Conservation (phyloP, 2,329 filamentous ascomycete species). For the Aspergillus hiratsukae region DNA sequence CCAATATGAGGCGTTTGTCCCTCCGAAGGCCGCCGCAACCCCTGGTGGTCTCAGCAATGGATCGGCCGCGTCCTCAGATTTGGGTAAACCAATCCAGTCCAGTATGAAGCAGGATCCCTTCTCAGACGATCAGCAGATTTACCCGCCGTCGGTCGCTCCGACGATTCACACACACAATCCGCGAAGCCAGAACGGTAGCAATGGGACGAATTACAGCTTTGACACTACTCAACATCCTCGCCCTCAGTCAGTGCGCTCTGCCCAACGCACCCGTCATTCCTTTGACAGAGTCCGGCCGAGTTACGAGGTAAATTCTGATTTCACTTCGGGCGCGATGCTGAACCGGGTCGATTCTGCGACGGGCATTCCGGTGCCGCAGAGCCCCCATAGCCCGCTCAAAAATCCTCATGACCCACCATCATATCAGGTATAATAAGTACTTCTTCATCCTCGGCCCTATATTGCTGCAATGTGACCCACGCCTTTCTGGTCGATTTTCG, state of each 20-base stretch:
- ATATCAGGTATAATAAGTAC: conserved; percentile 26
- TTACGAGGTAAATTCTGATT: conserved; percentile 84
- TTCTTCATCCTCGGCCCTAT: conserved; percentile 23
- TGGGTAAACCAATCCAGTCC: conserved; percentile 48
- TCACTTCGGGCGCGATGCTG: conserved; percentile 83
- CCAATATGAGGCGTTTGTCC: conserved; percentile 48
- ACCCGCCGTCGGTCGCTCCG: conserved; percentile 79
- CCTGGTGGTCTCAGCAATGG: conserved; percentile 36
- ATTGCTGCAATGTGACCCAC: conserved; percentile 24
- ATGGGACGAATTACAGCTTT: conserved; percentile 75
- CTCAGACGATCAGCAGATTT: conserved; percentile 86
- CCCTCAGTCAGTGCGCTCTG: conserved; percentile 66
- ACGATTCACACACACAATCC: conserved; percentile 76
- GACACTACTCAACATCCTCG: conserved; percentile 48
- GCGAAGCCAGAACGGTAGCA: conserved; percentile 83
- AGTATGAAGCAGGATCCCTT: conserved; percentile 59
- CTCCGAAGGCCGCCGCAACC: conserved; percentile 42
- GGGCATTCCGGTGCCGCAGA: conserved; percentile 23
- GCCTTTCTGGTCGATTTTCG: conserved; percentile 19
- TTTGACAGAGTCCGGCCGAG: conserved; percentile 81
- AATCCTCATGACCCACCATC: conserved; percentile 28
- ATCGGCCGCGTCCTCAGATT: conserved; percentile 38
- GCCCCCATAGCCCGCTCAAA: conserved; percentile 31
- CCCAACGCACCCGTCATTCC: conserved; percentile 77
- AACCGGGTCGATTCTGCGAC: conserved; percentile 69